Evolutionary conservation across 2,329 filamentous ascomycete species (phyloP).

Genomic region (Didymella glomerata): DNA sequence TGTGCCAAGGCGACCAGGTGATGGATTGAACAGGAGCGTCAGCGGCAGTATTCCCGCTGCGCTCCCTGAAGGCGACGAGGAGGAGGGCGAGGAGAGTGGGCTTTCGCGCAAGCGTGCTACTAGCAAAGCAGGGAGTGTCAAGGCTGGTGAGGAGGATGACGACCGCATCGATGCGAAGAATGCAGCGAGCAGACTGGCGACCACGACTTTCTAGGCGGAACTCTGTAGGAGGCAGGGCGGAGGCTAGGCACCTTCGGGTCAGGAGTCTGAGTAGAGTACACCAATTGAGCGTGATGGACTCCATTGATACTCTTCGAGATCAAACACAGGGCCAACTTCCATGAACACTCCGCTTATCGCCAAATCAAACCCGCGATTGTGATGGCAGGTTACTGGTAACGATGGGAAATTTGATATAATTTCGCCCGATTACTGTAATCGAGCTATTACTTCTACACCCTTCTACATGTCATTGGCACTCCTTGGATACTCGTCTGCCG

Average conservation of each 20-base stretch:
- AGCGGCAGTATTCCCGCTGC: slow-evolving; percentile 71
- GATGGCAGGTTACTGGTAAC: neutral
- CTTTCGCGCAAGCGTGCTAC: slow-evolving; percentile 59
- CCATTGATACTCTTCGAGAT: neutral
- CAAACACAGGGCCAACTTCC: neutral
- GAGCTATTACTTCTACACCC: neutral
- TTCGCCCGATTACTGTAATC: neutral
- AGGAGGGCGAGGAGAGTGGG: slow-evolving; percentile 57
- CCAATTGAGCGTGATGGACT: neutral
- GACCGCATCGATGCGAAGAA: slow-evolving; percentile 95
- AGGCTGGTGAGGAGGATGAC: slow-evolving; percentile 82
- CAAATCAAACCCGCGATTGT: neutral
- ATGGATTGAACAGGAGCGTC: slow-evolving; percentile 79
- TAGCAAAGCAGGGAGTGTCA: slow-evolving; percentile 62
- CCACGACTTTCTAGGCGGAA: slow-evolving; percentile 80
- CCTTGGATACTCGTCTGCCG: slow-evolving; percentile 34
- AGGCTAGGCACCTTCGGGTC: neutral
- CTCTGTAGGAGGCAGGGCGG: slow-evolving; percentile 20
- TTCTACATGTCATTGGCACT: slow-evolving; percentile 29
- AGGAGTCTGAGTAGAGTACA: neutral
- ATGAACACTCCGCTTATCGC: neutral
- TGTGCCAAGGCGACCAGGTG: slow-evolving; percentile 77
- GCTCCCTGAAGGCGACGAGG: slow-evolving; percentile 69
- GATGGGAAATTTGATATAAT: neutral
- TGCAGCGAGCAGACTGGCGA: slow-evolving; percentile 89